Evolutionary conservation across 1,284 basidiomycete genomes (phyloP).

Genomic region (Rhodofomes roseus): DNA sequence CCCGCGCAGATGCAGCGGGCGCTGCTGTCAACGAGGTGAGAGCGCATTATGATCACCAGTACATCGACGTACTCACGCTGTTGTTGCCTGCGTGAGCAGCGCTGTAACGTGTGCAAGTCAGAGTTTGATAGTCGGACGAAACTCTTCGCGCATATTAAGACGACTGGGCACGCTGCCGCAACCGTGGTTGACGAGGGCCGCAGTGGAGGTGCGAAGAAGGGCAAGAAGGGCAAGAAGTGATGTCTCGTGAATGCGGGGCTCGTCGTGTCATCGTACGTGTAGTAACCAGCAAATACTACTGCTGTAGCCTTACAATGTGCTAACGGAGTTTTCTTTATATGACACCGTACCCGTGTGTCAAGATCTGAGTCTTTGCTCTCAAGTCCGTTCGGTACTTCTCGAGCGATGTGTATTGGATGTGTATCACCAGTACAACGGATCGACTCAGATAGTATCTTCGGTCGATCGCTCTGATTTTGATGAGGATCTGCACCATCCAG

Average conservation of each 20-base stretch:
- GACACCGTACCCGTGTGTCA: no score
- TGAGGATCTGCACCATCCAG: no score
- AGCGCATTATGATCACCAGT: not conserved
- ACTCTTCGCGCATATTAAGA: constrained; percentile 74
- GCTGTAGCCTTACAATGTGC: not conserved
- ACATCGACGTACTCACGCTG: no score
- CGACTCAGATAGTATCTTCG: no score
- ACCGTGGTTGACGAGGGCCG: constrained; percentile 27
- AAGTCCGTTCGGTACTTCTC: no score
- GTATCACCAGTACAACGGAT: no score
- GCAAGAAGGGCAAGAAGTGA: constrained; percentile 11
- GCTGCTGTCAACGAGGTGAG: constrained; percentile 21
- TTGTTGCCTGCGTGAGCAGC: constrained; percentile 26
- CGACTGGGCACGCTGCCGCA: constrained; percentile 68
- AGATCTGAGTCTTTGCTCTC: no score
- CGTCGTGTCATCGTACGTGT: not conserved
- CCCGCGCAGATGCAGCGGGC: constrained; percentile 30
- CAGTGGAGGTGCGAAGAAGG: constrained; percentile 5
- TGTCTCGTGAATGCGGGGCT: not conserved
- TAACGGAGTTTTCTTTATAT: not conserved
- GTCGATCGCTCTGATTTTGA: no score
- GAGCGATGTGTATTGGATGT: no score
- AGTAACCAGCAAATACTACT: not conserved
- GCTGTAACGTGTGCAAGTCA: constrained; percentile 72
- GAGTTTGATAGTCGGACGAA: constrained; percentile 74